Evolutionary conservation across 768 basidiomycete genomes (phyloP).

Genomic region (Kwoniella shandongensis): DNA sequence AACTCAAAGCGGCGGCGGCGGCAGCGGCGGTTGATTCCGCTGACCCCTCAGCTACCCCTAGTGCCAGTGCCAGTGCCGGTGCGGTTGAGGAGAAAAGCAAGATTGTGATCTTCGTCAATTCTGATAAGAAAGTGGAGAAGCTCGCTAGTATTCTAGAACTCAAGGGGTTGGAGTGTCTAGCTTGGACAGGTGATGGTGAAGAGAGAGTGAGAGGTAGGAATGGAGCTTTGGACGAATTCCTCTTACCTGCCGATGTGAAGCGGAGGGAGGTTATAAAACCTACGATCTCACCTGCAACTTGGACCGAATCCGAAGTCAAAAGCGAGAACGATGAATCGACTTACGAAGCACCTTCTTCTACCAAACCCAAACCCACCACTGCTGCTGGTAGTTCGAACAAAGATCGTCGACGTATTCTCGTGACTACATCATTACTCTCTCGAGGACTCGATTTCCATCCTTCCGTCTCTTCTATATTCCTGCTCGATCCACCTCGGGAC

Average conservation of each 20-base stretch:
- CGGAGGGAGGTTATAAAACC: background rate
- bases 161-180: conserved; percentile 64
- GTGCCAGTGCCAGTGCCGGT: too few species aligned
- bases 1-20: background rate
- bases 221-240: conserved; percentile 72
- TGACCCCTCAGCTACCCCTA: too few species aligned
- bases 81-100: conserved; percentile 64
- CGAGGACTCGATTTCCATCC: conserved; percentile 86
- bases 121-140: conserved; percentile 65
- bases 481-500: conserved; percentile 82
- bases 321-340: background rate
- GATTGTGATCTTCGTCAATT: conserved; percentile 81
- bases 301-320: too few species aligned
- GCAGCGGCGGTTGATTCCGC: too few species aligned
- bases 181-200: conserved; percentile 62
- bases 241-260: conserved; percentile 48
- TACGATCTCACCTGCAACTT: background rate
- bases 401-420: conserved; percentile 58
- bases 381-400: background rate
- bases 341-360: background rate
- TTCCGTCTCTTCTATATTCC: conserved; percentile 74
- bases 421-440: conserved; percentile 87
- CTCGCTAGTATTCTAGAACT: conserved; percentile 63
- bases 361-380: background rate
- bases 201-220: conserved; percentile 68